A percentile compares a stretch with the other conserved stretches of the same genome.
Evolutionary conservation across 441 rosid genomes (phyloP).

Genomic region (Bocquillonia castaneifolia): DNA sequence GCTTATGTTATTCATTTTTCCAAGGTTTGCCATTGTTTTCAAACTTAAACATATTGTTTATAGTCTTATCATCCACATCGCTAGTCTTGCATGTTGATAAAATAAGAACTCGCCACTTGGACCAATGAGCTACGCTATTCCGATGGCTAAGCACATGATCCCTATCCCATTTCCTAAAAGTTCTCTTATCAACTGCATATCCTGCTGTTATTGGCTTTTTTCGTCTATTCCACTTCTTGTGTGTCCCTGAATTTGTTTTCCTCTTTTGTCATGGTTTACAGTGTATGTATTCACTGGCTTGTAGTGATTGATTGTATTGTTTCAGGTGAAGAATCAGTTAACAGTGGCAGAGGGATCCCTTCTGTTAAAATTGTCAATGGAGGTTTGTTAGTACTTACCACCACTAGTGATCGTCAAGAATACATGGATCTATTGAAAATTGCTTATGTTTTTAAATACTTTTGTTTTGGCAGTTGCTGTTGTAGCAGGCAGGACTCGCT

Average conservation of each 20-base stretch:
- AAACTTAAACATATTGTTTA: not conserved
- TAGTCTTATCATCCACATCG: not conserved
- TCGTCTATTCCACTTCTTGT: not conserved
- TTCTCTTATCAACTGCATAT: not conserved
- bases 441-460: constrained; percentile 19
- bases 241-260: not conserved
- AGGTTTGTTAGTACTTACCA: constrained; percentile 51
- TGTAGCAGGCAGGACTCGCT: constrained; percentile 83
- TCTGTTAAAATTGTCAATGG: constrained; percentile 73
- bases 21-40: not conserved
- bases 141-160: not conserved
- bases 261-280: not conserved
- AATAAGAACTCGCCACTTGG: not conserved
- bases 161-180: not conserved
- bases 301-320: constrained; percentile 17
- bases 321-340: constrained; percentile 44
- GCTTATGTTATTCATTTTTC: not conserved
- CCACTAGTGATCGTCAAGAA: constrained; percentile 18
- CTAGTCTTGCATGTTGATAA: not conserved
- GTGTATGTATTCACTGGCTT: constrained; percentile 2
- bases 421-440: constrained; percentile 9
- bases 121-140: not conserved
- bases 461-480: constrained; percentile 66
- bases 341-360: constrained; percentile 33
- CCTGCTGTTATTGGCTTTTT: not conserved